A percentile compares a stretch with the other conserved stretches of the same genome.
Evolutionary conservation across 2,329 filamentous ascomycete genomes (phyloP).

Genomic region (Zasmidium cellare): DNA sequence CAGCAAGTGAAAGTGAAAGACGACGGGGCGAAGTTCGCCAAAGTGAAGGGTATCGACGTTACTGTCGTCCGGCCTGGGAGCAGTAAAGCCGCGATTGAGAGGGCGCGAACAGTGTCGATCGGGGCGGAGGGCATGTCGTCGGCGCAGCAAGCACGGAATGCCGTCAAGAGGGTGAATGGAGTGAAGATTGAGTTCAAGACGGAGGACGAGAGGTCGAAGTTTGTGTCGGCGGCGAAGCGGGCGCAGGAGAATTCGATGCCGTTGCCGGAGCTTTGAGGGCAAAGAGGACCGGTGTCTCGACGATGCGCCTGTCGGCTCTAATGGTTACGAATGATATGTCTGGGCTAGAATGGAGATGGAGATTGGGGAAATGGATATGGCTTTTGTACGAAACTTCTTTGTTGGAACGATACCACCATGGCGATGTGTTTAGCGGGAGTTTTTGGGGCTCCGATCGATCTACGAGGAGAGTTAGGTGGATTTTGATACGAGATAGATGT

Average conservation of each 20-base stretch:
- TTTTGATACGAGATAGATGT: too few relatives aligned
- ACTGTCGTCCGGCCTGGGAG: conserved; percentile 32
- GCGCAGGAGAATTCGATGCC: conserved; percentile 40
- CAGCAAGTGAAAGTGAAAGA: conserved; percentile 43
- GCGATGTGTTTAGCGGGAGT: too few relatives aligned
- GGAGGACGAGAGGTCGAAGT: conserved; percentile 42
- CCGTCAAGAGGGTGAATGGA: conserved; percentile 41
- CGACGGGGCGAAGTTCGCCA: conserved; percentile 40
- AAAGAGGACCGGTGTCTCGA: too few relatives aligned
- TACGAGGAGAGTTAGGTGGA: too few relatives aligned
- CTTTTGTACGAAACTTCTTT: too few relatives aligned
- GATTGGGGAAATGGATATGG: too few relatives aligned
- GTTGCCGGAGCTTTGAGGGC: conserved; percentile 37
- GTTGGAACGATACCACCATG: too few relatives aligned
- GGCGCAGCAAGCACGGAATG: conserved; percentile 11
- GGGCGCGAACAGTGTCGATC: conserved; percentile 15
- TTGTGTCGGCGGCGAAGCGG: conserved; percentile 40
- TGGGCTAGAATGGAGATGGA: too few relatives aligned
- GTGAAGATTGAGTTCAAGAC: conserved; percentile 46
- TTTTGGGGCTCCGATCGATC: too few relatives aligned
- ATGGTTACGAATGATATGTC: too few relatives aligned
- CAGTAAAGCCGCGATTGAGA: conserved; percentile 9
- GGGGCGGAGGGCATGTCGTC: conserved; percentile 31
- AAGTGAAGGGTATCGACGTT: conserved; percentile 45
- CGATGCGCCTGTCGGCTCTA: neutral